phyloP scores from a whole-genome alignment of 805 yeast species.

The Henningerozyma blattae region DNA sequence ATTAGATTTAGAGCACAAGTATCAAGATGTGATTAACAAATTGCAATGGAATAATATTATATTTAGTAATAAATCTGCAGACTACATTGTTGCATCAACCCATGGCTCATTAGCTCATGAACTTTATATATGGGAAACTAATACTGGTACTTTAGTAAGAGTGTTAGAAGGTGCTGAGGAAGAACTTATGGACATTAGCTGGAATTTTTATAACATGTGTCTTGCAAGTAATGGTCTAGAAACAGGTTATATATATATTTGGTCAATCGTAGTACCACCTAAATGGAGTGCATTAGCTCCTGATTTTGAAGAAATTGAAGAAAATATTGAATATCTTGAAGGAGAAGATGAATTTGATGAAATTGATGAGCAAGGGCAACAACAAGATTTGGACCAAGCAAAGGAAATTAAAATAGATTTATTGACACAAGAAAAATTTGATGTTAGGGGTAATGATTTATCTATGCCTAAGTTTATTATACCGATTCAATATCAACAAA shows the following conservation, averaged over 20 bases:
- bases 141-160: constrained; percentile 76
- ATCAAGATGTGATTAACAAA: constrained; percentile 81
- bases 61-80: constrained; percentile 62
- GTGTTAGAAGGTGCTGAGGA: constrained; percentile 82
- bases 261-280: constrained; percentile 77
- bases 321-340: constrained; percentile 78
- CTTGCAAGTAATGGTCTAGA: constrained; percentile 81
- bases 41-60: constrained; percentile 79
- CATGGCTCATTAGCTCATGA: constrained; percentile 76
- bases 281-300: constrained; percentile 97
- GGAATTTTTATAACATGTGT: constrained; percentile 67
- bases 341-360: constrained; percentile 87
- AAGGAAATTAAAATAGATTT: constrained; percentile 57
- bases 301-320: constrained; percentile 89
- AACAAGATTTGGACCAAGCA: constrained; percentile 49
- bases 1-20: constrained; percentile 63
- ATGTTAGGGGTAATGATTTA: constrained; percentile 61
- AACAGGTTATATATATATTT: constrained; percentile 66
- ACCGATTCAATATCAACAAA: constrained; percentile 32
- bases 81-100: constrained; percentile 81
- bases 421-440: constrained; percentile 45
- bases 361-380: constrained; percentile 50
- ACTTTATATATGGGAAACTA: constrained; percentile 85
- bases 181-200: constrained; percentile 73
- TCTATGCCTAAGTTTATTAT: constrained; percentile 43